A percentile compares a stretch with the other conserved stretches of the same genome.
These are phyloP conservation scores for Sphaerulina vaccinii DNA, from an alignment of 2,329 filamentous ascomycete genomes.

Conservation along the genomic window DNA sequence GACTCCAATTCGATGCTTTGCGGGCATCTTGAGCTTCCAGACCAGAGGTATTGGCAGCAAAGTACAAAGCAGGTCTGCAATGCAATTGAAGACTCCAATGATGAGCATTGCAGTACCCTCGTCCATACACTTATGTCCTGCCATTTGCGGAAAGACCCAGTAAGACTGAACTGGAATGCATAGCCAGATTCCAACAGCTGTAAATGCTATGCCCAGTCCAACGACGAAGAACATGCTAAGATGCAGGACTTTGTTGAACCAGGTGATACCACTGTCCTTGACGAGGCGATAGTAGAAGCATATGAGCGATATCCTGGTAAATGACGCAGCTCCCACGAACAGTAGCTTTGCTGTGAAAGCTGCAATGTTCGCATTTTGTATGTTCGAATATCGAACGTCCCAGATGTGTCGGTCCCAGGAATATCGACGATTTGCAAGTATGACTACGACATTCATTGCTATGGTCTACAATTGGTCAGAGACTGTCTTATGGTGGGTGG, in stretches of 20 bases:
- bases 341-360: conserved; percentile 45
- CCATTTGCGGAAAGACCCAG: conserved; percentile 41
- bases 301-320: conserved; percentile 46
- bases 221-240: conserved; percentile 40
- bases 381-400: conserved; percentile 14
- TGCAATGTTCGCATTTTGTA: conserved; percentile 37
- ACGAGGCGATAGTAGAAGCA: conserved; percentile 49
- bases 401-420: conserved; percentile 40
- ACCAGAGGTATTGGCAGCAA: conserved; percentile 47
- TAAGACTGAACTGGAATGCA: conserved; percentile 42
- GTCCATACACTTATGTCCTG: conserved; percentile 40
- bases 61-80: conserved; percentile 45
- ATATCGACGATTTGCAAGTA: conserved; percentile 44
- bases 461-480: conserved; percentile 29
- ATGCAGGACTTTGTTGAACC: conserved; percentile 44
- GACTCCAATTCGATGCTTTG: conserved; percentile 42
- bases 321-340: conserved; percentile 44
- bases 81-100: conserved; percentile 45
- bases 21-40: conserved; percentile 44
- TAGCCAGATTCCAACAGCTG: conserved; percentile 40
- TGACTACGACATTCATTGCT: conserved; percentile 40
- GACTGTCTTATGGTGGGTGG: too few relatives aligned
- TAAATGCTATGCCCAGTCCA: conserved; percentile 41
- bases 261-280: conserved; percentile 40
- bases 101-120: conserved; percentile 43